phyloP scores from a whole-genome alignment of 805 yeast genomes.

The Yamadazyma olivae region DNA sequence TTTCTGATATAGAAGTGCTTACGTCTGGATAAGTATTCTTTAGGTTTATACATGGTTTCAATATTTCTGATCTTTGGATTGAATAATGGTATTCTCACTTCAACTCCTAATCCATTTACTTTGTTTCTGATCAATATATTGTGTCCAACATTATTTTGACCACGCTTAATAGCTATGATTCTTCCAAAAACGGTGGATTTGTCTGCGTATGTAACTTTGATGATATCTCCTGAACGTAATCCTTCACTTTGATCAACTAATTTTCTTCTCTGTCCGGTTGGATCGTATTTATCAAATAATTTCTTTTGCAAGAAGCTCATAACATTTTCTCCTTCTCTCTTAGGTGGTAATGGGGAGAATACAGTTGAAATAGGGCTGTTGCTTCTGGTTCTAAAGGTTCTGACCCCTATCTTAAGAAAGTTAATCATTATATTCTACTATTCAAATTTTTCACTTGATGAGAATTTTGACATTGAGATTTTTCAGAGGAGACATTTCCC shows the following conservation, averaged over 20 bases:
- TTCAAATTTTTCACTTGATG: too few relatives aligned
- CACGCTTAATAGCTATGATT: constrained; percentile 70
- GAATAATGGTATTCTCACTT: constrained; percentile 73
- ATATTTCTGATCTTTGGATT: constrained; percentile 75
- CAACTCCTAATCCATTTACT: constrained; percentile 80
- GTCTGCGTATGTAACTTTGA: constrained; percentile 67
- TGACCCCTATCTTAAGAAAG: constrained; percentile 1
- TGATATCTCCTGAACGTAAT: constrained; percentile 77
- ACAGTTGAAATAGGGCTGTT: constrained; percentile 32
- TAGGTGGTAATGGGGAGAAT: constrained; percentile 48
- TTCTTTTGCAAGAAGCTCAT: constrained; percentile 47
- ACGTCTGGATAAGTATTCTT: constrained; percentile 67
- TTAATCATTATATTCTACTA: too few relatives aligned
- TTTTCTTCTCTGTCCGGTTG: constrained; percentile 49
- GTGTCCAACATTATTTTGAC: constrained; percentile 59
- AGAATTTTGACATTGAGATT: too few relatives aligned
- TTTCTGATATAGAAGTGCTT: constrained; percentile 90
- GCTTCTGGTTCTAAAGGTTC: constrained; percentile 1
- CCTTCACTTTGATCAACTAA: constrained; percentile 27
- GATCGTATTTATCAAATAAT: constrained; percentile 61
- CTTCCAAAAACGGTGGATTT: constrained; percentile 75
- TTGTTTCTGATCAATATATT: constrained; percentile 81
- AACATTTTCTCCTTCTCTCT: constrained; percentile 45
- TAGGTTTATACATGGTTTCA: constrained; percentile 75
- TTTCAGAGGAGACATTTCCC: too few relatives aligned